phyloP scores from a whole-genome alignment of 2,329 filamentous ascomycete genomes.

The Magnaporthiopsis incrustans region DNA sequence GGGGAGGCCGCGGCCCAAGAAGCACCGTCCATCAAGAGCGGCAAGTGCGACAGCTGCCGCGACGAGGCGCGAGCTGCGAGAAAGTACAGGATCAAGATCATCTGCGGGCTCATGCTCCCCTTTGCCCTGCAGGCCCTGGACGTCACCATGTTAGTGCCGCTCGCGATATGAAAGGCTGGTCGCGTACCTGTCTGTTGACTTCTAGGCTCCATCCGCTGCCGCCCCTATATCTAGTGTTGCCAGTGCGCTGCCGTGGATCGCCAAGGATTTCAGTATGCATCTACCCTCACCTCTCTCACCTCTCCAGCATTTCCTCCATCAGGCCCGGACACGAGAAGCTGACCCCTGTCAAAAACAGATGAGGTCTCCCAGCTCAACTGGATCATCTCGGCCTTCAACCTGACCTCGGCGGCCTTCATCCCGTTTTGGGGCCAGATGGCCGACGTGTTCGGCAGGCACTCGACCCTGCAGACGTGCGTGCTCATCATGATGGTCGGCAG shows the following conservation, averaged over 20 bases:
- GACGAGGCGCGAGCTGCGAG: slow-evolving; percentile 24
- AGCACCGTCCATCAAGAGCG: not conserved
- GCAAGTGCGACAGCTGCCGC: slow-evolving; percentile 11
- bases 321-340: not conserved
- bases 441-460: slow-evolving; percentile 58
- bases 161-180: not conserved
- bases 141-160: slow-evolving; percentile 40
- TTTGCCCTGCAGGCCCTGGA: slow-evolving; percentile 56
- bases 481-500: slow-evolving; percentile 51
- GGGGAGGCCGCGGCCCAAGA: not conserved
- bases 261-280: slow-evolving; percentile 51
- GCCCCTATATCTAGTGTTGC: slow-evolving; percentile 28
- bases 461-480: slow-evolving; percentile 47
- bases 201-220: not conserved
- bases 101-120: slow-evolving; percentile 49
- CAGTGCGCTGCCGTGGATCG: slow-evolving; percentile 53
- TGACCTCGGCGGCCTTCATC: slow-evolving; percentile 59
- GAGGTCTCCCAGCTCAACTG: slow-evolving; percentile 53
- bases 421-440: slow-evolving; percentile 57
- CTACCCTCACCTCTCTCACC: not conserved
- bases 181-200: not conserved
- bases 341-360: slow-evolving; percentile 21
- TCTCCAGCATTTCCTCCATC: no score
- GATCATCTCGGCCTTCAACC: slow-evolving; percentile 62
- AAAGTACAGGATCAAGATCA: slow-evolving; percentile 48